Evolutionary conservation across 306 rosid species (phyloP), one percentile per base, ranked within the genome.

Genomic region (Cucurbita argyrosperma): DNA sequence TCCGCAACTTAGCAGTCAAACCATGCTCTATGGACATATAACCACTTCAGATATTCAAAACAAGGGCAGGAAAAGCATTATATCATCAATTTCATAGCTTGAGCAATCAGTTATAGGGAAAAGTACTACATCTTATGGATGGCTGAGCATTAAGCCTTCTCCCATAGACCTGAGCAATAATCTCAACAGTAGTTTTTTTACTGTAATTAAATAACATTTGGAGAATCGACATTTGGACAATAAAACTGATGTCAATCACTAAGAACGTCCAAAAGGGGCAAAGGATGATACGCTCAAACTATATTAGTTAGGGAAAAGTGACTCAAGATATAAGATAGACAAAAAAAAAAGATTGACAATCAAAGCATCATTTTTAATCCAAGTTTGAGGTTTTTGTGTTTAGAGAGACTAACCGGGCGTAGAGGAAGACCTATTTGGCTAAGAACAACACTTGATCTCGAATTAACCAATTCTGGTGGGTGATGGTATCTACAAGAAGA

Each of bases 401-500:
- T 2, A 79, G 70, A 51, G 55, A 78, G 71, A 76, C 85, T 87
- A 80, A 95, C 99, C 88, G 91, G 97, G 71, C 96, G 97, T 72
- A 90, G 71, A 75, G 99, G 99, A 80, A 95, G 99, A 80, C 97
- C 97, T 26, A 42, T 69, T 26, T 85, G 87, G 84, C 93, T 87
- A 76, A 88, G 89, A 76, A 47, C 52, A 77, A 89, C 86, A 79
- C 84, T 81, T 6, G 82, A 68, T 63, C 83, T 87, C 0, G 88
- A 85, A 55, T 88, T 83, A 77, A 72, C 75, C 66, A 77, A 78
- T 77, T 91, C 96, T 47, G 85, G 81, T 4, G 97, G 99, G 79
- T 95, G 99, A 84, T 95, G 99, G 83, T 95, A 95, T 89, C 86
- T 91, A 86, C 99, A 95, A 6, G 97, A 91, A 57, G 96, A 86